Evolutionary conservation across 108 stramenopile genomes (phyloP).

Genomic region (Cyclotella atomus): DNA sequence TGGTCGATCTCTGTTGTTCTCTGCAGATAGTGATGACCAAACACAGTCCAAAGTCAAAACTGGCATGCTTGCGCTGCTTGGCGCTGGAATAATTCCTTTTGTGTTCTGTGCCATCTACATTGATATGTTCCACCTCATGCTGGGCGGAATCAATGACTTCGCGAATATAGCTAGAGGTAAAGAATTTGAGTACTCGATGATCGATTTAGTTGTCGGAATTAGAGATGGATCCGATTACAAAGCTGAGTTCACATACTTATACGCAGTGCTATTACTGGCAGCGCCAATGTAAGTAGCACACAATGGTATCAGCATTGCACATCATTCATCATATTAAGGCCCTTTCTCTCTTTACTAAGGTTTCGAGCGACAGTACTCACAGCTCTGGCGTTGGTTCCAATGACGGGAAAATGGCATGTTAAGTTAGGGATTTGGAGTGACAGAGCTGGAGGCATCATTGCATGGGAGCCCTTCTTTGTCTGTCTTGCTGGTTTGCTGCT

Average conservation of each 20-base stretch:
- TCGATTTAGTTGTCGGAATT: slow-evolving; percentile 3
- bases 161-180: neutral
- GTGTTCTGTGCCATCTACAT: neutral
- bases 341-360: neutral
- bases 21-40: neutral
- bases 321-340: neutral
- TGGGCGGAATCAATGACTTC: slow-evolving; percentile 1
- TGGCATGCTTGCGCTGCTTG: neutral
- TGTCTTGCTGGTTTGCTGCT: slow-evolving; percentile 2
- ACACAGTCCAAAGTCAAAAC: neutral
- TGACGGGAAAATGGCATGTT: slow-evolving; percentile 21
- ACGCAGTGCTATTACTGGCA: neutral
- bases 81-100: slow-evolving; percentile 2
- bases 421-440: slow-evolving; percentile 2
- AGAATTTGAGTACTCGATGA: slow-evolving; percentile 14
- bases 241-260: neutral
- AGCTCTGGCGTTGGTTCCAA: slow-evolving; percentile 11
- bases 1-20: neutral
- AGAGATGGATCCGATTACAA: slow-evolving; percentile 22
- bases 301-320: neutral
- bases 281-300: neutral
- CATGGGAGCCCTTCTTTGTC: slow-evolving; percentile 28
- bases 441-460: slow-evolving; percentile 9
- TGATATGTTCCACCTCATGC: slow-evolving; percentile 12
- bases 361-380: slow-evolving; percentile 19